phyloP scores from a whole-genome alignment of 176 grass and related monocot genomes.

The Metroxylon sagu region DNA sequence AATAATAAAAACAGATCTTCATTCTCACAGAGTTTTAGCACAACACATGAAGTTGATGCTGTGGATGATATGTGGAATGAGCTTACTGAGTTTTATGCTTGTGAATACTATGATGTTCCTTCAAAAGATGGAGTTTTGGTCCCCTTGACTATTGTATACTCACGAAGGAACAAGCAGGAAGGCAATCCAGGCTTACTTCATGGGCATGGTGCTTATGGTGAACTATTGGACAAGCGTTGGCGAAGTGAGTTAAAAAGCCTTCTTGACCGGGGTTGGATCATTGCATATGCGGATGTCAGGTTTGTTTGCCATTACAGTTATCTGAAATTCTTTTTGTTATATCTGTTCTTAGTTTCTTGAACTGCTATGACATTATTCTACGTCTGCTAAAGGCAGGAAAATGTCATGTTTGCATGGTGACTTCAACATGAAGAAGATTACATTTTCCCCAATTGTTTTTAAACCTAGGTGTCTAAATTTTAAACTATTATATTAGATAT shows the following conservation, averaged over 20 bases:
- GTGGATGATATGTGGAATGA: constrained; percentile 61
- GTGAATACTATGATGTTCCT: constrained; percentile 67
- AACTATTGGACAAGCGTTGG: constrained; percentile 83
- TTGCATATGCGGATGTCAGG: constrained; percentile 97
- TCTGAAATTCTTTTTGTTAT: no score
- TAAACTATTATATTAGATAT: constrained; percentile 13
- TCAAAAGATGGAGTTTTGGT: constrained; percentile 61
- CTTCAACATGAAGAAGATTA: no score
- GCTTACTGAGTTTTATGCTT: constrained; percentile 82
- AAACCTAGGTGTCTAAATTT: constrained; percentile 3
- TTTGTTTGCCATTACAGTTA: background rate
- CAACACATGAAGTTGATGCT: constrained; percentile 30
- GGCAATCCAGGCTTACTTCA: constrained; percentile 80
- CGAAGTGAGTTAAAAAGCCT: constrained; percentile 85
- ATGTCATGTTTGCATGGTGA: no score
- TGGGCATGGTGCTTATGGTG: constrained; percentile 94
- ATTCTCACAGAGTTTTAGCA: constrained; percentile 23
- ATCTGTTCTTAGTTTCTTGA: no score
- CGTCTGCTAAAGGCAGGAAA: no score
- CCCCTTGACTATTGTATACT: constrained; percentile 75
- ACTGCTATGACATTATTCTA: no score
- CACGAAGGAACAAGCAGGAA: constrained; percentile 68
- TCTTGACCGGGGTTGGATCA: constrained; percentile 81
- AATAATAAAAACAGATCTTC: constrained; percentile 23
- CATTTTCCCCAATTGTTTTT: background rate